Percentiles rank a stretch among this genome's conserved stretches.
These are phyloP conservation scores for Elsinoe necatrix DNA, from an alignment of 2,329 filamentous ascomycete genomes.

Conservation along the genomic window DNA sequence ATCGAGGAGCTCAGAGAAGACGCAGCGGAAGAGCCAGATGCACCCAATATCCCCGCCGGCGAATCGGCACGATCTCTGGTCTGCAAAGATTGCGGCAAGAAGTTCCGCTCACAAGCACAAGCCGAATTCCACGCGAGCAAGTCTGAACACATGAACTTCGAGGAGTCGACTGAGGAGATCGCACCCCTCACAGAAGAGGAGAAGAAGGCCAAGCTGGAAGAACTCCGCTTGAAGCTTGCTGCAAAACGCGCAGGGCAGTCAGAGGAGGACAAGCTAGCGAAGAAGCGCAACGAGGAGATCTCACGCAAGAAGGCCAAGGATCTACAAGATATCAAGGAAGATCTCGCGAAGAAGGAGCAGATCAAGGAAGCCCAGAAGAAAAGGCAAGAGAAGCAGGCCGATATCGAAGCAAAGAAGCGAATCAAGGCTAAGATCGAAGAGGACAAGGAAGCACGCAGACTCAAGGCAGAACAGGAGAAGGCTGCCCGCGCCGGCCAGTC, in stretches of 20 bases:
- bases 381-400: slow-evolving; percentile 76
- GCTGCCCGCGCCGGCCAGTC: slow-evolving; percentile 40
- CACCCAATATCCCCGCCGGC: slow-evolving; percentile 59
- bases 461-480: slow-evolving; percentile 78
- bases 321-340: slow-evolving; percentile 80
- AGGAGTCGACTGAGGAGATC: slow-evolving; percentile 87
- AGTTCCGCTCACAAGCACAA: slow-evolving; percentile 69
- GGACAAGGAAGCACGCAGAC: slow-evolving; percentile 80
- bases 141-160: slow-evolving; percentile 84
- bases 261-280: slow-evolving; percentile 67
- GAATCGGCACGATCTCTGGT: slow-evolving; percentile 70
- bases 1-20: slow-evolving; percentile 65
- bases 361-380: slow-evolving; percentile 85
- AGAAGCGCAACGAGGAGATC: slow-evolving; percentile 76
- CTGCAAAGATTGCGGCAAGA: slow-evolving; percentile 93
- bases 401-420: slow-evolving; percentile 75
- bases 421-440: slow-evolving; percentile 92
- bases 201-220: slow-evolving; percentile 69
- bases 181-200: slow-evolving; percentile 85
- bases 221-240: slow-evolving; percentile 62
- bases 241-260: slow-evolving; percentile 63
- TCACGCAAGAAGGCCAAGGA: slow-evolving; percentile 86
- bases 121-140: slow-evolving; percentile 88
- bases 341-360: slow-evolving; percentile 77
- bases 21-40: slow-evolving; percentile 36